Evolutionary conservation across 805 yeast genomes (phyloP).

Genomic region (Naumovozyma castellii): DNA sequence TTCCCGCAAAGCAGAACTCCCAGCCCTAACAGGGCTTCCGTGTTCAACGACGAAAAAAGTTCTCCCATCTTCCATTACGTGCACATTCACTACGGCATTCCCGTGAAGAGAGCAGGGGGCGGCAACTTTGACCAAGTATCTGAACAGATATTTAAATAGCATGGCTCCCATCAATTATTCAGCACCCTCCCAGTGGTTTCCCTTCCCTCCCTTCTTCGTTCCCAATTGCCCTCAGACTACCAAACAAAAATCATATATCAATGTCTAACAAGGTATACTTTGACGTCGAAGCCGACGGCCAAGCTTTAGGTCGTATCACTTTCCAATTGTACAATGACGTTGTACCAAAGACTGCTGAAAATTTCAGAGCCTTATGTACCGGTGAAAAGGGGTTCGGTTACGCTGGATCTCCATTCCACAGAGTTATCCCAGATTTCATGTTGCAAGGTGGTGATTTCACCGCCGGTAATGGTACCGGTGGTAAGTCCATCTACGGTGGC

Average conservation of each 20-base stretch:
- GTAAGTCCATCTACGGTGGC: slow-evolving; percentile 79
- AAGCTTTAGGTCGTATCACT: slow-evolving; percentile 70
- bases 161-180: too few relatives aligned
- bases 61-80: too few relatives aligned
- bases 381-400: slow-evolving; percentile 97
- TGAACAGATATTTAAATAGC: too few relatives aligned
- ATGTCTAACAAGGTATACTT: slow-evolving; percentile 71
- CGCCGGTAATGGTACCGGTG: slow-evolving; percentile 93
- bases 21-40: too few relatives aligned
- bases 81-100: too few relatives aligned
- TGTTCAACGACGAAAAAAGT: too few relatives aligned
- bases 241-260: not conserved
- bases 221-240: too few relatives aligned
- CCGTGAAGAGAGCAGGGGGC: too few relatives aligned
- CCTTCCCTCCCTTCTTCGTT: too few relatives aligned
- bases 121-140: too few relatives aligned
- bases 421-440: slow-evolving; percentile 97
- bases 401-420: slow-evolving; percentile 87
- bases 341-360: slow-evolving; percentile 92
- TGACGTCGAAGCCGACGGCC: slow-evolving; percentile 72
- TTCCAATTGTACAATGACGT: slow-evolving; percentile 85
- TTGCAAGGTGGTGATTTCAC: slow-evolving; percentile 96
- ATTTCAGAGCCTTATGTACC: slow-evolving; percentile 89
- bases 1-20: too few relatives aligned
- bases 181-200: too few relatives aligned